phyloP scores from a whole-genome alignment of 768 basidiomycete genomes.

The Mycena capillaripes region DNA sequence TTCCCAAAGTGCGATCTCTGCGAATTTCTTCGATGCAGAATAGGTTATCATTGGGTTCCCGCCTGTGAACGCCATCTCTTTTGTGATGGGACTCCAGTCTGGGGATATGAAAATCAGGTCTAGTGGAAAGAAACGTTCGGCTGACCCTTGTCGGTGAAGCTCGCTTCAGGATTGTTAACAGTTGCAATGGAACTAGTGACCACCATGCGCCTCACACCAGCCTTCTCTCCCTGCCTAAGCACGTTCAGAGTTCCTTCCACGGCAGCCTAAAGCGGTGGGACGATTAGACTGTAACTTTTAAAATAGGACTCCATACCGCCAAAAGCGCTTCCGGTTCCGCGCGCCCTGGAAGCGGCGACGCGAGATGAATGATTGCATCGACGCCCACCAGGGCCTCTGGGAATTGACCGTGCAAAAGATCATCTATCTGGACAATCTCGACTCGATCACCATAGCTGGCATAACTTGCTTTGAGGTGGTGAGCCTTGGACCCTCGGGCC shows the following conservation, averaged over 20 bases:
- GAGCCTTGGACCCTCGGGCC: slow-evolving; percentile 39
- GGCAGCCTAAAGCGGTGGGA: slow-evolving; percentile 48
- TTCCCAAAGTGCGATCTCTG: slow-evolving; percentile 58
- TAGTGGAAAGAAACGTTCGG: no score
- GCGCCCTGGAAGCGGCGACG: slow-evolving; percentile 48
- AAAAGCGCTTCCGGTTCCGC: slow-evolving; percentile 35
- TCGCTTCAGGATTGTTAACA: slow-evolving; percentile 38
- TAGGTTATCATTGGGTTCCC: slow-evolving; percentile 45
- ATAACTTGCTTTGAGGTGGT: slow-evolving; percentile 36
- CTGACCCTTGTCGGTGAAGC: slow-evolving; percentile 48
- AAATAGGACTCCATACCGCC: slow-evolving; percentile 30
- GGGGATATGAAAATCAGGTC: no score
- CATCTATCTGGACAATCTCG: slow-evolving; percentile 45
- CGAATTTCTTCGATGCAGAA: slow-evolving; percentile 53
- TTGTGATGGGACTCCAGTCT: slow-evolving; percentile 52
- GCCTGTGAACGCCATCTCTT: slow-evolving; percentile 43
- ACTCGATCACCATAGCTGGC: slow-evolving; percentile 34
- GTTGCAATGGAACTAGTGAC: slow-evolving; percentile 57
- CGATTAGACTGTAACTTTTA: no score
- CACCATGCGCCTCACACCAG: slow-evolving; percentile 52
- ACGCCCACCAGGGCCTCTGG: slow-evolving; percentile 64
- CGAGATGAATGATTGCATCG: slow-evolving; percentile 59
- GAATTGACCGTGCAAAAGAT: slow-evolving; percentile 50
- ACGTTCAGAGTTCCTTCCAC: slow-evolving; percentile 55
- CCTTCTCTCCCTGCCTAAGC: slow-evolving; percentile 53